phyloP scores from a whole-genome alignment of 177 flowering plant genomes.

The Tripterygium wilfordii region DNA sequence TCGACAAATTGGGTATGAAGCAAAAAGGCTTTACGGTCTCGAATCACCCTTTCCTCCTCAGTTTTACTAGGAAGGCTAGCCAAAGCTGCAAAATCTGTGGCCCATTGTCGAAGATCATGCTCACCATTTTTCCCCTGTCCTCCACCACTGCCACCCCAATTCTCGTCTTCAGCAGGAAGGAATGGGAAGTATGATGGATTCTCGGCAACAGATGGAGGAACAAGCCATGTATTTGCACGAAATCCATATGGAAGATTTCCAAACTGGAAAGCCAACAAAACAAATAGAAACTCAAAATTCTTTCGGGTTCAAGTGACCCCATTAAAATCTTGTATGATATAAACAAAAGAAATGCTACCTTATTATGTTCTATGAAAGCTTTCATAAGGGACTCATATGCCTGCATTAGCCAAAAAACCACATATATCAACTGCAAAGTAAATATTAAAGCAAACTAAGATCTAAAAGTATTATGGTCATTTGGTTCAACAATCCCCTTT shows the following conservation, averaged over 20 bases:
- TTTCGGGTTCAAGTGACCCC: no score
- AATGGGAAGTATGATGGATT: constrained; percentile 48
- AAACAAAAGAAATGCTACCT: constrained; percentile 38
- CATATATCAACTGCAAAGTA: not conserved
- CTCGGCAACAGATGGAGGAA: constrained; percentile 61
- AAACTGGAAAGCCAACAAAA: constrained; percentile 47
- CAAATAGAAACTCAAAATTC: not conserved
- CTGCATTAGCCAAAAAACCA: constrained; percentile 34
- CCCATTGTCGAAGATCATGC: constrained; percentile 73
- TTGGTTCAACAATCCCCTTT: not conserved
- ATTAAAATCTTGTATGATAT: not conserved
- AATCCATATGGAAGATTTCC: constrained; percentile 96
- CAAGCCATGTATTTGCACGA: constrained; percentile 92
- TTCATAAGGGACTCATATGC: constrained; percentile 83
- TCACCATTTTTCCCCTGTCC: constrained; percentile 68
- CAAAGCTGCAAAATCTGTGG: constrained; percentile 73
- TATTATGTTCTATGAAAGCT: constrained; percentile 84
- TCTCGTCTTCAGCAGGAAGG: constrained; percentile 81
- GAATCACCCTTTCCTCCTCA: constrained; percentile 77
- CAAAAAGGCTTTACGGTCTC: constrained; percentile 87
- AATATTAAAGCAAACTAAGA: not conserved
- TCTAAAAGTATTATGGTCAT: not conserved
- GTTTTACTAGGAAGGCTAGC: constrained; percentile 84
- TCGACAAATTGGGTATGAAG: constrained; percentile 81
- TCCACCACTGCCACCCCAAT: constrained; percentile 94